Base-by-base conservation (phyloP, 2,329 filamentous ascomycete genomes). In the Curvularia sp. region DNA sequence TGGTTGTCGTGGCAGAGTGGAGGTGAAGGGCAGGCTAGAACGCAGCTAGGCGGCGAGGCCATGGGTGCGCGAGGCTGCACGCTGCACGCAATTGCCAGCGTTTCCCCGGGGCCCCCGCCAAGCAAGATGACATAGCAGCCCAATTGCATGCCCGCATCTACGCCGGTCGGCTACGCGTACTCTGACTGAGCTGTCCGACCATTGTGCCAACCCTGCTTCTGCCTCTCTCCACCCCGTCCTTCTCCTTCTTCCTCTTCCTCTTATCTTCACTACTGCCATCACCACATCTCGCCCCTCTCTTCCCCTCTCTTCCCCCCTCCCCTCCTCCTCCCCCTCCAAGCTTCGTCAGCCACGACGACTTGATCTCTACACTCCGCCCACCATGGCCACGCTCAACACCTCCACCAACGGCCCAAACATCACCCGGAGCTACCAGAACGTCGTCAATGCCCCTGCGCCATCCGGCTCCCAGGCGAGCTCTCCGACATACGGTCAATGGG, bases 401-500 rank as follows among this genome's bases (percentile, higher is more conserved):
- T 84, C 82, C 58, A 77, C 75, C 69, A 84, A 84, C 66, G 82
- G 82, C 53, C 79, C 81, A 18, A 82, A 81, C 55, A 85, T 85
- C 69, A 82, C 79, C 39, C 75, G 76, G 60, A 83, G 82, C 76
- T 89, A 91, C 75, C 84, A 89, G 73, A 84, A 86, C 51, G 83
- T 92, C 49, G 82, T 91, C 71, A 86, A 89, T 75, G 80, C 85
- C 52, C 78, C 85, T 49, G 75, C 82, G 56, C 83, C 87, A 15
- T 82, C 84, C 60, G 84, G 84, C 13, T 73, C 82, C 46, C 82
- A 84, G 56, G 82, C 85, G 9, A 83, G 82, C 74, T 97, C 93
- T 47, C 85, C 91, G 38, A 97, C 93, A 47, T 91, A 91, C 74
- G 93, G 87, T 63, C 91, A 94, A 82, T 99, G 95, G 95, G 94